Evolutionary conservation across 306 rosid genomes (phyloP).

Genomic region (Gillenia trifoliata): DNA sequence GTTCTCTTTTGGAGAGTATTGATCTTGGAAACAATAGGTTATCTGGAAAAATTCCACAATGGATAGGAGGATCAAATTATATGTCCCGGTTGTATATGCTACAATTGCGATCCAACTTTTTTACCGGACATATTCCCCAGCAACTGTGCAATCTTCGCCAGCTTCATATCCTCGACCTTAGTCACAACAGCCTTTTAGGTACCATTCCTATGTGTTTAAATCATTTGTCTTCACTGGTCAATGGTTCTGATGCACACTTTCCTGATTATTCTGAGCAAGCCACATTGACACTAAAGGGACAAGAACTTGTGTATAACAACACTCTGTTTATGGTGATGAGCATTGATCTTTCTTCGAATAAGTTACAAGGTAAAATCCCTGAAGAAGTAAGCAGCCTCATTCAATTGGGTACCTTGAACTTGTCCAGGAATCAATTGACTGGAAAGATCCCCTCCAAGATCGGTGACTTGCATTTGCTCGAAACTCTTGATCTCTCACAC

Average conservation of each 20-base stretch:
- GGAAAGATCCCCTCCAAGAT: too few relatives aligned
- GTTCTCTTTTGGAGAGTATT: fast-evolving
- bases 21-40: slow-evolving; percentile 1
- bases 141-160: not conserved
- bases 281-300: not conserved
- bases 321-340: not conserved
- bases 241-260: not conserved
- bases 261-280: not conserved
- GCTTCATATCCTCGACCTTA: not conserved
- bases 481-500: too few relatives aligned
- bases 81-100: not conserved
- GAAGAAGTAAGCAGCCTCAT: too few relatives aligned
- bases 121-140: not conserved
- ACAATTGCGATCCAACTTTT: not conserved
- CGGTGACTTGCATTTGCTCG: too few relatives aligned
- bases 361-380: not conserved
- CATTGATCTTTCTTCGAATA: too few relatives aligned
- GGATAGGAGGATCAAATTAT: not conserved
- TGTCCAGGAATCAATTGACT: too few relatives aligned
- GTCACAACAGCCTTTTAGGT: not conserved
- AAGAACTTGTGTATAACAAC: not conserved
- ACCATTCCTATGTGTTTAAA: not conserved
- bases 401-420: slow-evolving; percentile 9
- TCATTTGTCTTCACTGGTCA: not conserved
- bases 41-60: not conserved